These are phyloP conservation scores for Xanthoceras sorbifolium DNA, from an alignment of 345 rosid species.

Conservation along the genomic window DNA sequence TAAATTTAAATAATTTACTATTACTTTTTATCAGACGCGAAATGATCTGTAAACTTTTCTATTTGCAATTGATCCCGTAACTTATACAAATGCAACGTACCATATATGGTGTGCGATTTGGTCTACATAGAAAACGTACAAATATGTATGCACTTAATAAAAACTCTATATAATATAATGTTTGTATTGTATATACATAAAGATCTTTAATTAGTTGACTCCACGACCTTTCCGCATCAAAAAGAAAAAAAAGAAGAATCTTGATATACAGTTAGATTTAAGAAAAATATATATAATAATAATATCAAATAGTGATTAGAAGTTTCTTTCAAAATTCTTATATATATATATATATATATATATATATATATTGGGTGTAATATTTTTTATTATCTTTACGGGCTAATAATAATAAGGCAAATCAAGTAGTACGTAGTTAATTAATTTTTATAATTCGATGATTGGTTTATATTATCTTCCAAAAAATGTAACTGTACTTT, in stretches of 20 bases:
- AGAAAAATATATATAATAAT: background rate
- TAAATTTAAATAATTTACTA: too few relatives aligned
- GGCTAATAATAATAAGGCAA: background rate
- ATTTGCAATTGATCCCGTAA: too few relatives aligned
- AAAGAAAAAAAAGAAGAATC: conserved; percentile 5
- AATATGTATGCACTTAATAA: too few relatives aligned
- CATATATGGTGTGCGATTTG: background rate
- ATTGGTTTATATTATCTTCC: conserved; percentile 22
- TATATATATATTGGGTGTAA: background rate
- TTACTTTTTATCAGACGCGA: too few relatives aligned
- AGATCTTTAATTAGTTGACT: background rate
- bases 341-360: too few relatives aligned
- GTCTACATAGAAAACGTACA: background rate
- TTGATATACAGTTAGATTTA: background rate
- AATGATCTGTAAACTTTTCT: too few relatives aligned
- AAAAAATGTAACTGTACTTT: conserved; percentile 3
- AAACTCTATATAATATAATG: too few relatives aligned
- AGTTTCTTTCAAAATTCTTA: conserved; percentile 10
- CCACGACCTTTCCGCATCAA: too few relatives aligned
- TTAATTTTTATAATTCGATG: background rate
- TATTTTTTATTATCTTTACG: conserved; percentile 6
- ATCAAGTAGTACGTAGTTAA: background rate
- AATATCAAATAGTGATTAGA: conserved; percentile 14
- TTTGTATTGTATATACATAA: background rate
- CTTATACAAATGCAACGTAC: too few relatives aligned